A percentile compares a stretch with the other conserved stretches of the same genome.
These are phyloP conservation scores for Globisporangium barbulae DNA, from an alignment of 352 stramenopile genomes.

Conservation along the genomic window DNA sequence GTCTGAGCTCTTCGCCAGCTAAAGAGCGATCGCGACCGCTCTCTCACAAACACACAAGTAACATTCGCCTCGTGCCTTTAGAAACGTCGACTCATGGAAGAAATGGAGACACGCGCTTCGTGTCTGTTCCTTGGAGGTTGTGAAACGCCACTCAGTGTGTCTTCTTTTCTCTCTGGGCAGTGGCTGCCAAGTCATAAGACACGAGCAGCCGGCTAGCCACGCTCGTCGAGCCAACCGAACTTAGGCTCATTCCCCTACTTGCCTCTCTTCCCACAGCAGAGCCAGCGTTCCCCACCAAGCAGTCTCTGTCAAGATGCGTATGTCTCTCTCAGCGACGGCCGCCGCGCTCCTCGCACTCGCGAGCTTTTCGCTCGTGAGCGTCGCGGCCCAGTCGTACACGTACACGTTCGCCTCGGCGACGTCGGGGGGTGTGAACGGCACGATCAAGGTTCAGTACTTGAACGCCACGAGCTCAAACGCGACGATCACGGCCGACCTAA, in stretches of 20 bases:
- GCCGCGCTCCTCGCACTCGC: not conserved
- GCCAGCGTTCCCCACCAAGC: not conserved
- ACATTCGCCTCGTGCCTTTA: not conserved
- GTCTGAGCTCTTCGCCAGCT: not conserved
- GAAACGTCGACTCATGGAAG: no score
- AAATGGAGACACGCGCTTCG: no score
- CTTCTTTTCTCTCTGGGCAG: no score
- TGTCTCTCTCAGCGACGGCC: not conserved
- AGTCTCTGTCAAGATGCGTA: not conserved
- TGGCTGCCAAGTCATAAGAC: no score
- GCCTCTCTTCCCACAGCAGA: not conserved
- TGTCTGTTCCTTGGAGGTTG: no score
- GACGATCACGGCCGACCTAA: constrained; percentile 35
- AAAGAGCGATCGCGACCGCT: no score
- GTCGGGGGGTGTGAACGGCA: constrained; percentile 32
- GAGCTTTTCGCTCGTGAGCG: not conserved
- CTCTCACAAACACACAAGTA: not conserved
- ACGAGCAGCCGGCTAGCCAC: no score
- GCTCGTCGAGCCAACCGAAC: no score
- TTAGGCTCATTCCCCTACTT: not conserved
- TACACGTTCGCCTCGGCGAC: constrained; percentile 40
- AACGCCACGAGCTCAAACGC: constrained; percentile 8
- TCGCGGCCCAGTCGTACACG: constrained; percentile 24
- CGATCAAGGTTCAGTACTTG: constrained; percentile 37
- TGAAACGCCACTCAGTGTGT: no score